Evolutionary conservation across 768 basidiomycete species (phyloP), one percentile per base, ranked within the genome.

Genomic region (Rhizopogon roseolus): DNA sequence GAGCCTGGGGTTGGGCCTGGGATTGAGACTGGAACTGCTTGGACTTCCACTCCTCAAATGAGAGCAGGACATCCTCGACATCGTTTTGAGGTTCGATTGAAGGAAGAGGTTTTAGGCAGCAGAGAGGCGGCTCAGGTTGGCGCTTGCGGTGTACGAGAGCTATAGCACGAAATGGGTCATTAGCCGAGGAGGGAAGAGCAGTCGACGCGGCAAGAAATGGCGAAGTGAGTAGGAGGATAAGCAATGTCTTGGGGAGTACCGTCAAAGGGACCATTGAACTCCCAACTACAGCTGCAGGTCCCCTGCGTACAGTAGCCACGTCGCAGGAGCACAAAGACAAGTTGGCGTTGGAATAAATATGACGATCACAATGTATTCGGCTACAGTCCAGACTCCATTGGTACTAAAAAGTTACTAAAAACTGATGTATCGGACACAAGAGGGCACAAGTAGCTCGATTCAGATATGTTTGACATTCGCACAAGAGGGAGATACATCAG

Each of bases 1-100:
- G 29, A 10, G 63, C 64, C 40, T 63, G 60, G 17, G 57, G 58
- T 46, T 65, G 67, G 10, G 56, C 56, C 37, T 66, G 65, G 19
- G 67, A 64, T n/a, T 67, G 63, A 11, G 62, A 65, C 56, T 80
- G 75, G 44, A 73, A 62, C 54, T 85, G 86, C 59, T 81, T 88
- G 32, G 81, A 81, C 63, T 91, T 91, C 91, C 91, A 94, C 59
- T 93, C 91, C 62, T 93, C 88, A 62, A 94, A 94, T 0, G 89
- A 88, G 19, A 91, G 78, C 19, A 93, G 70, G 5, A 86, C 69
- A 50, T 85, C 82, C 49, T 84, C 84, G 5, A 77, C 70, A 6
- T 73, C 71, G 41, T 81, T 78, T 38, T 72, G 66, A 2, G 80
- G 66, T 41, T 70, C 67, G 4, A 51, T 32, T 10, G 53, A 70